phyloP scores from a whole-genome alignment of 192 early-diverging fungal species.

The Coemansia sp. region DNA sequence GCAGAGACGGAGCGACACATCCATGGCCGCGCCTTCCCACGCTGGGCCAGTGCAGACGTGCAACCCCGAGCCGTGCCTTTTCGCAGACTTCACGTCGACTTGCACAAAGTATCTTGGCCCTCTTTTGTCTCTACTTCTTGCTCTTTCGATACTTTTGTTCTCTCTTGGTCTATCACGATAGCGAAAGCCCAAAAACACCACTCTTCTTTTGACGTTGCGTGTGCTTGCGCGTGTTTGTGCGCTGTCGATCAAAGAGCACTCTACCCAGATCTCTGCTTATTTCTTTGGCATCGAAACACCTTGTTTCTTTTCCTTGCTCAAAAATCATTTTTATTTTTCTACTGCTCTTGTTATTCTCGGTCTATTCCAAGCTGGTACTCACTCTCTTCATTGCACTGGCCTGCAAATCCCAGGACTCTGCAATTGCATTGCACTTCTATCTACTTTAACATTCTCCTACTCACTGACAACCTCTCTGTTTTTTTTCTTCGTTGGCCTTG shows the following conservation, averaged over 20 bases:
- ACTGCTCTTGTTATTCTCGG: conserved; percentile 7
- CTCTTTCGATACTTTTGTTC: not conserved
- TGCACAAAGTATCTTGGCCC: not conserved
- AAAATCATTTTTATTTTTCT: not conserved
- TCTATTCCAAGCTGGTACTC: not conserved
- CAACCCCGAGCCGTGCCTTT: not conserved
- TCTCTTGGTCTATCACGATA: not conserved
- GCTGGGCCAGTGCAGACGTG: too few relatives aligned
- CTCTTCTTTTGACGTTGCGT: not conserved
- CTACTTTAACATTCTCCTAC: not conserved
- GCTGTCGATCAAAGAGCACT: not conserved
- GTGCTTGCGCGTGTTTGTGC: not conserved
- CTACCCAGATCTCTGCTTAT: too few relatives aligned
- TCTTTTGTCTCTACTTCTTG: not conserved
- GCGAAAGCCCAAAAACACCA: not conserved
- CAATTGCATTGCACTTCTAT: not conserved
- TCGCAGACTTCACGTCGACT: not conserved
- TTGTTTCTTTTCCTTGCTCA: conserved; percentile 5
- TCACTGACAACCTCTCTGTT: not conserved
- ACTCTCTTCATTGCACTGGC: not conserved
- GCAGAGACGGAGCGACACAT: too few relatives aligned
- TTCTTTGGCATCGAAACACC: not conserved
- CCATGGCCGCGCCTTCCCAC: too few relatives aligned
- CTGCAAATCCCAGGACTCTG: not conserved
- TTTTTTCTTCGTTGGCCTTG: conserved; percentile 7